These are phyloP conservation scores for Spatholobus suberectus DNA, from an alignment of 306 rosid species.

Conservation along the genomic window DNA sequence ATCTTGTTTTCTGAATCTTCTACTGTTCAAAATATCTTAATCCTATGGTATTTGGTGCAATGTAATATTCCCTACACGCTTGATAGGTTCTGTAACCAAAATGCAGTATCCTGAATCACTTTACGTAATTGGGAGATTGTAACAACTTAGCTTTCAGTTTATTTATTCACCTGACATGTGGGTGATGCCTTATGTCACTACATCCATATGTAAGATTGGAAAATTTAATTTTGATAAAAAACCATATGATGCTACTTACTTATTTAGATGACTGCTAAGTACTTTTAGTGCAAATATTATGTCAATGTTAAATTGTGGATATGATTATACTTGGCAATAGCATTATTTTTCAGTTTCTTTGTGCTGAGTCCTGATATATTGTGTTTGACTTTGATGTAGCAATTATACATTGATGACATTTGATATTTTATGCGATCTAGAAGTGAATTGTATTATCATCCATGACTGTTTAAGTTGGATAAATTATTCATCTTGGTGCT, in stretches of 20 bases:
- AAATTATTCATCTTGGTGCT: neutral
- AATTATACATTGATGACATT: neutral
- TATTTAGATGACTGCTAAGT: too few species aligned
- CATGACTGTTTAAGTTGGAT: neutral
- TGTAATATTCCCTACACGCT: neutral
- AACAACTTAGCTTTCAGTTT: neutral
- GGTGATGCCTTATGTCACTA: too few species aligned
- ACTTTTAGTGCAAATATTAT: too few species aligned
- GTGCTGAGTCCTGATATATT: neutral
- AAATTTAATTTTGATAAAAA: too few species aligned
- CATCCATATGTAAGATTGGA: too few species aligned
- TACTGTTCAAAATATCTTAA: too few species aligned
- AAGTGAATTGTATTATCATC: neutral
- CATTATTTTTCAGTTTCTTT: neutral
- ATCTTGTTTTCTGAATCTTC: too few species aligned
- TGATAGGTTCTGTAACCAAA: neutral
- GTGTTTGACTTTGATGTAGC: neutral
- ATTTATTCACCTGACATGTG: neutral
- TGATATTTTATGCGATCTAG: too few species aligned
- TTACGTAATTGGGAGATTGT: neutral
- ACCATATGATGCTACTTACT: too few species aligned
- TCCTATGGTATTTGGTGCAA: too few species aligned
- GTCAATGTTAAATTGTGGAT: neutral
- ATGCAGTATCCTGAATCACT: neutral
- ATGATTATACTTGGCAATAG: neutral